Evolutionary conservation across 441 rosid species (phyloP).

Genomic region (Syzygium malaccense): DNA sequence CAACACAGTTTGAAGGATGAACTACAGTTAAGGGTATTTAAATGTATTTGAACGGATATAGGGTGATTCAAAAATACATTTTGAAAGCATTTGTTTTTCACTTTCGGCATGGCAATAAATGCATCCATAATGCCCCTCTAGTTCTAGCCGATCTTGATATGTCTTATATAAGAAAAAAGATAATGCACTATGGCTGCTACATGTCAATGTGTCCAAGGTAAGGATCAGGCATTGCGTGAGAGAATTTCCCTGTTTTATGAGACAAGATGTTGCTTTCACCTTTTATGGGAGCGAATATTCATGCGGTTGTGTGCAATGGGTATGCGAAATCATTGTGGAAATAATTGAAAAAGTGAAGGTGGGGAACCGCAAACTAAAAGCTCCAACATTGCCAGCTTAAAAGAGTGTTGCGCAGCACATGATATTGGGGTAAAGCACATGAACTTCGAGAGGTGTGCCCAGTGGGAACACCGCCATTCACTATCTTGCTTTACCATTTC

Average conservation of each 20-base stretch:
- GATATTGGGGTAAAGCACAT: not conserved
- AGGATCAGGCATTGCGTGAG: not conserved
- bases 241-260: not conserved
- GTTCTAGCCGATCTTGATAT: not conserved
- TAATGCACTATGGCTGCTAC: not conserved
- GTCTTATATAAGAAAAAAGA: not conserved
- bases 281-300: not conserved
- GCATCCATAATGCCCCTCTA: not conserved
- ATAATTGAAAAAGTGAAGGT: not conserved
- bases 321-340: not conserved
- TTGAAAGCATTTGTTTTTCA: not conserved
- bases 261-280: not conserved
- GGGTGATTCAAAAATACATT: not conserved
- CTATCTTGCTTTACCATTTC: not conserved
- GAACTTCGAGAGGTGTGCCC: not conserved
- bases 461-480: not conserved
- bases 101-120: not conserved
- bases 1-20: not conserved
- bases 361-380: not conserved
- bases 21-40: not conserved
- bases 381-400: not conserved
- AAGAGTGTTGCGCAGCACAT: not conserved
- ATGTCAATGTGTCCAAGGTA: not conserved
- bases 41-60: not conserved
- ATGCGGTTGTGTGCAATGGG: not conserved